Conservation (phyloP, 2,329 filamentous ascomycete species). For the Chaetomiaceae sp. region DNA sequence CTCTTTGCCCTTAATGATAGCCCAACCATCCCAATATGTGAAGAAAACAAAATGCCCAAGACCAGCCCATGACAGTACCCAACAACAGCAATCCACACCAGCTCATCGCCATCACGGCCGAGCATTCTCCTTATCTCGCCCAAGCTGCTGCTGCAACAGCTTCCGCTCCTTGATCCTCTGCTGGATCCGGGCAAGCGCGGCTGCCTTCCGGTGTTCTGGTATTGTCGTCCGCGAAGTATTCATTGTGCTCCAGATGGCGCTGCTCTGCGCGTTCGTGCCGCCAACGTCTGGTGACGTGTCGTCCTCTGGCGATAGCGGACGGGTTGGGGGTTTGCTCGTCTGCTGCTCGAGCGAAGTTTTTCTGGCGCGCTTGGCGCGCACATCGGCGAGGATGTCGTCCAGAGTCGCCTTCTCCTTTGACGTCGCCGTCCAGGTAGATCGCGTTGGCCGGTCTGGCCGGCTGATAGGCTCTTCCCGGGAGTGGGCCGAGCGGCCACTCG, state of each 20-base stretch:
- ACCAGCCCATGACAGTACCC: neutral
- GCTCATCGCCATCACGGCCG: conserved; percentile 33
- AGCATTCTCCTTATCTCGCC: conserved; percentile 50
- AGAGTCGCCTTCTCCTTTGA: conserved; percentile 10
- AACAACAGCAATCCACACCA: neutral
- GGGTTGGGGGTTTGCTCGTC: conserved; percentile 18
- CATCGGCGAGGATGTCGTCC: conserved; percentile 12
- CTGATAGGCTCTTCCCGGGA: conserved; percentile 11
- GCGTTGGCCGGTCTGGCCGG: conserved; percentile 10
- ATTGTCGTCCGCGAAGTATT: conserved; percentile 42
- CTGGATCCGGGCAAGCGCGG: conserved; percentile 52
- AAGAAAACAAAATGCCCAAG: neutral
- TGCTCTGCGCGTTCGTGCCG: conserved; percentile 32
- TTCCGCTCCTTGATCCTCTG: conserved; percentile 50
- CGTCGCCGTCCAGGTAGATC: conserved; percentile 4
- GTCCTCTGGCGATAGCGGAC: conserved; percentile 27
- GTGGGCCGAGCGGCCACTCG: conserved; percentile 18
- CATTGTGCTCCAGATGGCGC: conserved; percentile 30
- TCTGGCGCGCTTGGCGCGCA: conserved; percentile 3
- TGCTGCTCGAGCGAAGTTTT: neutral
- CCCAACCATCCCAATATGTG: neutral
- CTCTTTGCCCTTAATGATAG: neutral
- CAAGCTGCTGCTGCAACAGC: conserved; percentile 33
- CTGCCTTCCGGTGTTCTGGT: conserved; percentile 48
- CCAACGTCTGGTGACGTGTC: conserved; percentile 37